A percentile compares a stretch with the other conserved stretches of the same genome.
phyloP scores from a whole-genome alignment of 768 basidiomycete genomes.

The Trichaptum fuscoviolaceum region DNA sequence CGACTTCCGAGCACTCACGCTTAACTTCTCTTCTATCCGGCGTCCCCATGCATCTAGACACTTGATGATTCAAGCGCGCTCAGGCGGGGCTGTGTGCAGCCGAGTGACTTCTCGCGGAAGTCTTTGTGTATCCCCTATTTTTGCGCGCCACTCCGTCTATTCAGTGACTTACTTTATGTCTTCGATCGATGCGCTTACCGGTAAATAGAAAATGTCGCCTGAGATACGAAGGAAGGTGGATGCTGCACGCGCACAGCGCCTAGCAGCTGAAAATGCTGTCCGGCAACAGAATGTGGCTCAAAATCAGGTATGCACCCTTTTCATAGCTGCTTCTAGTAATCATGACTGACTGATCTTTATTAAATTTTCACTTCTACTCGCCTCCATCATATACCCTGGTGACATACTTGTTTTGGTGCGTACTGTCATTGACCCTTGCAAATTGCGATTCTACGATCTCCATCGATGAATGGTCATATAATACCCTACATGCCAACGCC shows the following conservation, averaged over 20 bases:
- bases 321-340: slow-evolving; percentile 2
- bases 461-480: slow-evolving; percentile 7
- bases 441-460: slow-evolving; percentile 1
- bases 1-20: not conserved
- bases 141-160: not conserved
- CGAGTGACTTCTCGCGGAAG: not conserved
- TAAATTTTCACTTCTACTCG: slow-evolving; percentile 8
- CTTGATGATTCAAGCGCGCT: not conserved
- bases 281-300: slow-evolving; percentile 48
- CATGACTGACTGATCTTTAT: slow-evolving; percentile 22
- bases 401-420: not conserved
- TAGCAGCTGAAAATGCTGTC: slow-evolving; percentile 49
- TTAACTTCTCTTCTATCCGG: not conserved
- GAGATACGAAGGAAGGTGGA: slow-evolving; percentile 62
- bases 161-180: not conserved
- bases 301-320: slow-evolving; percentile 22
- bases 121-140: not conserved
- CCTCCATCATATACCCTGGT: not conserved
- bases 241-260: slow-evolving; percentile 45
- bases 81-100: not conserved
- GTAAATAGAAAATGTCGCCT: slow-evolving; percentile 52
- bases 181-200: not conserved
- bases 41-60: not conserved
- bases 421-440: not conserved
- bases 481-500: not conserved